phyloP scores from a whole-genome alignment of 164 flowering plant species.

The Stephania japonica region DNA sequence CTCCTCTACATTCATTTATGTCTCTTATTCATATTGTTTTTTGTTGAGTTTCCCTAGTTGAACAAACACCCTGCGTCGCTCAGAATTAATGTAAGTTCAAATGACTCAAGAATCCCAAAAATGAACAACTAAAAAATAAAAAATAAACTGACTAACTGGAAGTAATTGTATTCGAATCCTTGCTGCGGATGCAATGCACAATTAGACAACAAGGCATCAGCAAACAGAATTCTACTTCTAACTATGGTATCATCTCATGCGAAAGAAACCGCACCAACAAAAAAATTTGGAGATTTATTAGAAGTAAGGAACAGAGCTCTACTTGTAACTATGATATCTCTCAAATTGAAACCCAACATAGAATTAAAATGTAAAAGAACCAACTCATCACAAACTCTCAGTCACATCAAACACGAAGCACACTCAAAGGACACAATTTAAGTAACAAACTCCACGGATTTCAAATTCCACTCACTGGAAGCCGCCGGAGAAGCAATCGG shows the following conservation, averaged over 20 bases:
- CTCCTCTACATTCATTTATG: no score
- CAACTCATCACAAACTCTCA: neutral
- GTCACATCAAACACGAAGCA: constrained; percentile 8
- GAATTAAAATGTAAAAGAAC: neutral
- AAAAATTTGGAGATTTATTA: no score
- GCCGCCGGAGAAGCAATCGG: neutral
- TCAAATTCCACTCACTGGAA: neutral
- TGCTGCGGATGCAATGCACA: no score
- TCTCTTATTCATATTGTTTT: no score
- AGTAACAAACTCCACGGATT: neutral
- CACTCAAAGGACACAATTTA: neutral
- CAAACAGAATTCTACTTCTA: neutral
- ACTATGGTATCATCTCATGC: neutral
- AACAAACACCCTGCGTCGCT: no score
- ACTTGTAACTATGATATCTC: neutral
- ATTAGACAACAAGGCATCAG: neutral
- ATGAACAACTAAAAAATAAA: no score
- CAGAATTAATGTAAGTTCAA: no score
- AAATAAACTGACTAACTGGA: no score
- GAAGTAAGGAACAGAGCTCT: neutral
- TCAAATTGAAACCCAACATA: neutral
- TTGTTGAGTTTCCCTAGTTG: no score
- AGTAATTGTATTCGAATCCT: no score
- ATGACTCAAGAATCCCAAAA: no score
- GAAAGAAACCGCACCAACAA: neutral